Percentiles rank a stretch among this genome's conserved stretches.
Conservation (phyloP, 2,329 filamentous ascomycete genomes). For the Pseudogymnoascus sp. region DNA sequence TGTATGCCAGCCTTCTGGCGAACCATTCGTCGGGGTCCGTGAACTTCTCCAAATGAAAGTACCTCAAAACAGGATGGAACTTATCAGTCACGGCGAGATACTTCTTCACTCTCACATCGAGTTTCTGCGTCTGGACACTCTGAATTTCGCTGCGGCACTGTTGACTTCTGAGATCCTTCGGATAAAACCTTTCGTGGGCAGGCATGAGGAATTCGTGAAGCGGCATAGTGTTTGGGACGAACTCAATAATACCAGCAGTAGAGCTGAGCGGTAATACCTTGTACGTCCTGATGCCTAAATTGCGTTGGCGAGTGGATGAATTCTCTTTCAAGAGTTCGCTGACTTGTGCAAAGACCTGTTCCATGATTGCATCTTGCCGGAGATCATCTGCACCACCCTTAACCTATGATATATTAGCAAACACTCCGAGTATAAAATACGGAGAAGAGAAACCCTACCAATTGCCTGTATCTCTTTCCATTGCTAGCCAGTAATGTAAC, state of each 20-base stretch:
- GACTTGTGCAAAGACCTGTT: slow-evolving; percentile 96
- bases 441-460: slow-evolving; percentile 42
- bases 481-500: slow-evolving; percentile 73
- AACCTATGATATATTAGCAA: slow-evolving; percentile 40
- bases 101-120: slow-evolving; percentile 61
- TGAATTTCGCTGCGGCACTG: slow-evolving; percentile 73
- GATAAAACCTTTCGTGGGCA: slow-evolving; percentile 79
- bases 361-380: slow-evolving; percentile 97
- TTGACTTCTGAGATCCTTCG: slow-evolving; percentile 68
- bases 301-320: slow-evolving; percentile 76
- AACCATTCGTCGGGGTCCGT: slow-evolving; percentile 96
- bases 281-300: slow-evolving; percentile 88
- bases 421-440: slow-evolving; percentile 10
- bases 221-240: slow-evolving; percentile 86
- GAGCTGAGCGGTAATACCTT: slow-evolving; percentile 87
- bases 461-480: slow-evolving; percentile 73
- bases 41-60: slow-evolving; percentile 96
- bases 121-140: slow-evolving; percentile 58
- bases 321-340: slow-evolving; percentile 83
- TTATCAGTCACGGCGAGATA: slow-evolving; percentile 72
- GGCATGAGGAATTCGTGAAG: slow-evolving; percentile 88
- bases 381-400: slow-evolving; percentile 96
- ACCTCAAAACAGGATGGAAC: slow-evolving; percentile 89
- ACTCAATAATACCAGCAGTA: slow-evolving; percentile 87
- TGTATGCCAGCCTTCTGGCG: slow-evolving; percentile 77